These are phyloP conservation scores for Pistacia vera DNA, from an alignment of 345 rosid species.

Conservation along the genomic window DNA sequence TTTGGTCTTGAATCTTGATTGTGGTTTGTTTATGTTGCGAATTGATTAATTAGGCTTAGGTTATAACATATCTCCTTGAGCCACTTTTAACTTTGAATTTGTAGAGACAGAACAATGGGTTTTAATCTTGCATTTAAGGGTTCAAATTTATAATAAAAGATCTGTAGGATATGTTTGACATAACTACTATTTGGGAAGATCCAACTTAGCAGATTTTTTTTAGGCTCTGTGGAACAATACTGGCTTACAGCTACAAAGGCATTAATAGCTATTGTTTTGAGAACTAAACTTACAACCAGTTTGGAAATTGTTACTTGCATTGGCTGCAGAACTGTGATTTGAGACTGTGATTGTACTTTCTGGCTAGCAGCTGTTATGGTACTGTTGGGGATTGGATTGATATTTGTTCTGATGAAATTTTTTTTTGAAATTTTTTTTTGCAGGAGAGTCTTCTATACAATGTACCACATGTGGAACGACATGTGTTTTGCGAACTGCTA, in stretches of 20 bases:
- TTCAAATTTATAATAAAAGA: not conserved
- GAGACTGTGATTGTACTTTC: not conserved
- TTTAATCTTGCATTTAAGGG: not conserved
- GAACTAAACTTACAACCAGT: constrained; percentile 3
- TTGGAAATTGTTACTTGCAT: constrained; percentile 1
- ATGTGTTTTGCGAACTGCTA: constrained; percentile 79
- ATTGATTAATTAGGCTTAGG: too few species aligned
- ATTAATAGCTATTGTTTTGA: not conserved
- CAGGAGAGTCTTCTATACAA: constrained; percentile 69
- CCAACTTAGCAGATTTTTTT: too few species aligned
- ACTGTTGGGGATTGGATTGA: not conserved
- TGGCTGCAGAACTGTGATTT: not conserved
- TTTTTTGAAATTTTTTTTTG: constrained; percentile 16
- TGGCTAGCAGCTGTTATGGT: too few species aligned
- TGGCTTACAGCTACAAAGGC: not conserved
- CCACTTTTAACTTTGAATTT: not conserved
- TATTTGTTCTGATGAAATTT: not conserved
- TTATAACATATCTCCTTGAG: not conserved
- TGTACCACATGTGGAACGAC: constrained; percentile 71
- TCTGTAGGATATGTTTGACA: not conserved
- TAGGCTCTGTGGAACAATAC: not conserved
- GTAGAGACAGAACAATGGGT: not conserved
- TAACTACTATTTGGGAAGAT: not conserved
- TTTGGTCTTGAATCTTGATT: too few species aligned
- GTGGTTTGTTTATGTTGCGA: too few species aligned